Conservation (phyloP, 2,329 filamentous ascomycete species). For the Ophiostoma sp. region DNA sequence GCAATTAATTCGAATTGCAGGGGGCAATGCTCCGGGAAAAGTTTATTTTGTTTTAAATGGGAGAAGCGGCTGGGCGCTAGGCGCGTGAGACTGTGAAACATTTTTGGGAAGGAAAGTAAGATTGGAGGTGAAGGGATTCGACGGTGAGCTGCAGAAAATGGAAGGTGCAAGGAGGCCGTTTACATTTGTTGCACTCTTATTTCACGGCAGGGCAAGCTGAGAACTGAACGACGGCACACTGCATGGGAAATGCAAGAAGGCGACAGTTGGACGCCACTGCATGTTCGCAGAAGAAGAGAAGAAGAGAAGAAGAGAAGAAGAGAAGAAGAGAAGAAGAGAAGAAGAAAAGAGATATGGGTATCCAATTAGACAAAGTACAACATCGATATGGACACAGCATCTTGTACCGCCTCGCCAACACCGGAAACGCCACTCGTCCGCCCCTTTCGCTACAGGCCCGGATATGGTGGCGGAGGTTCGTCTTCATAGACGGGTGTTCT, state of each 20-base stretch:
- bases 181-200: neutral
- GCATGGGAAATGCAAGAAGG: neutral
- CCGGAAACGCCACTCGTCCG: neutral
- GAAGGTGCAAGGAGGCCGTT: neutral
- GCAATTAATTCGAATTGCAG: neutral
- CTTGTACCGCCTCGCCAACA: neutral
- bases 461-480: neutral
- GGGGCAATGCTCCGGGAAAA: neutral
- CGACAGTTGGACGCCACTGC: neutral
- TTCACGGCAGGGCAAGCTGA: neutral
- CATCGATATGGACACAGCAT: neutral
- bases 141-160: neutral
- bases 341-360: neutral
- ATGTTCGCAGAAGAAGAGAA: neutral
- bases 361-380: neutral
- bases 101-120: neutral
- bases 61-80: neutral
- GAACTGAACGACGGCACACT: neutral
- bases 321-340: neutral
- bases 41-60: neutral
- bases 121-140: neutral
- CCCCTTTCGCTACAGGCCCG: neutral
- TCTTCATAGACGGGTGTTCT: neutral
- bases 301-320: neutral
- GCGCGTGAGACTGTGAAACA: conserved; percentile 1